Conservation (phyloP, 2,329 filamentous ascomycete species). For the Hypocreales sp. region DNA sequence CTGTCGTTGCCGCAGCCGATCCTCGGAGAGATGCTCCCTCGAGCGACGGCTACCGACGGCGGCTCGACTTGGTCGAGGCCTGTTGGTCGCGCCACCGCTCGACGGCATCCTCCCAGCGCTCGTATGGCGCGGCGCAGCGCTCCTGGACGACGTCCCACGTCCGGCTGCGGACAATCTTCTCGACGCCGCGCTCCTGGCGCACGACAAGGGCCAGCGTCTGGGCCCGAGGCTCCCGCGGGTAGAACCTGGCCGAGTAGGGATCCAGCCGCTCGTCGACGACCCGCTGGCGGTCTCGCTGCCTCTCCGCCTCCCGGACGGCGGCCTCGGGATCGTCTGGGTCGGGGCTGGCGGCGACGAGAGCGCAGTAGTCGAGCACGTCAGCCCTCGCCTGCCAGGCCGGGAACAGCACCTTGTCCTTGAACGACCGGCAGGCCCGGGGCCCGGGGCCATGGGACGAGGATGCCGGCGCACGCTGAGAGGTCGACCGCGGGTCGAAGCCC, state of each 20-base stretch:
- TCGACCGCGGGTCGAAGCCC: conserved; percentile 70
- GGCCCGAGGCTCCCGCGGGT: conserved; percentile 63
- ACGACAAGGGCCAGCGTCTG: conserved; percentile 61
- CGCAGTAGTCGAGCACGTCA: conserved; percentile 79
- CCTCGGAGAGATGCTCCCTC: no score
- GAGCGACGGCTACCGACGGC: no score
- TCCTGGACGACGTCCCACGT: conserved; percentile 70
- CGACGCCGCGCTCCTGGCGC: conserved; percentile 60
- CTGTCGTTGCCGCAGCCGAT: no score
- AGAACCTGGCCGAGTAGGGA: conserved; percentile 77
- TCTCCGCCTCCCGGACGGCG: conserved; percentile 53
- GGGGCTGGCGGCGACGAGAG: conserved; percentile 69
- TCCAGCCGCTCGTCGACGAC: conserved; percentile 80
- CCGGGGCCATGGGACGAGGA: conserved; percentile 40
- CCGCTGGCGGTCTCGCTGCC: conserved; percentile 51
- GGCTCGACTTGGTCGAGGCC: no score
- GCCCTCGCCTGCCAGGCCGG: conserved; percentile 75
- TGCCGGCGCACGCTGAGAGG: conserved; percentile 42
- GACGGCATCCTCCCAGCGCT: conserved; percentile 50
- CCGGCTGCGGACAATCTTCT: conserved; percentile 63
- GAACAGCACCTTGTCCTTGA: conserved; percentile 68
- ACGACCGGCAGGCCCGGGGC: conserved; percentile 46
- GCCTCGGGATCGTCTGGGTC: conserved; percentile 78
- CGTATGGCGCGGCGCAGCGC: conserved; percentile 47
- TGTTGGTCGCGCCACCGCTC: conserved; percentile 39